phyloP scores from a whole-genome alignment of 176 grass and related monocot species.

The Cenchrus fungigraminus region DNA sequence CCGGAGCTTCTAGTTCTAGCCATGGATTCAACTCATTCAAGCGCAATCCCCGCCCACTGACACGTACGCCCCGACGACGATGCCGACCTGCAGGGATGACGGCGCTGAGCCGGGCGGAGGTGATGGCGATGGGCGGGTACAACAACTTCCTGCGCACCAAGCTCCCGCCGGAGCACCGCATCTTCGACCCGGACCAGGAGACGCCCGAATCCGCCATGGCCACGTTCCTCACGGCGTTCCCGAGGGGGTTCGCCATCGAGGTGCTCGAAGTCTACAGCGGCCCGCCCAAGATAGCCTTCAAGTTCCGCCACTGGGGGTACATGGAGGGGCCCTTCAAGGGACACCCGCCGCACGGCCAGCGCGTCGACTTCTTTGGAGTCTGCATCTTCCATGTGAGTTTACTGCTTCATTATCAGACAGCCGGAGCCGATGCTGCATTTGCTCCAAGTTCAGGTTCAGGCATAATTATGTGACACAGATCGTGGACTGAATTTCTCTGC shows the following conservation, averaged over 20 bases:
- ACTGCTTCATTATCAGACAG: not conserved
- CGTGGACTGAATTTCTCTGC: not conserved
- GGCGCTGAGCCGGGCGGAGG: slow-evolving; percentile 29
- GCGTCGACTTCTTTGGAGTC: slow-evolving; percentile 52
- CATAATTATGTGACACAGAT: no score
- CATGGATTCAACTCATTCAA: not conserved
- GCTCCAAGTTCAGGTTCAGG: not conserved
- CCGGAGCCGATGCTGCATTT: not conserved
- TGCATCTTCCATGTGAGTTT: slow-evolving; percentile 62
- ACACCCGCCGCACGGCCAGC: slow-evolving; percentile 54
- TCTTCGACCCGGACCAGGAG: slow-evolving; percentile 68
- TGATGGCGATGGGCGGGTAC: slow-evolving; percentile 62
- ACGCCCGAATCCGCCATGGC: slow-evolving; percentile 43
- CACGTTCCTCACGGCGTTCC: slow-evolving; percentile 60
- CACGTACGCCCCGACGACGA: not conserved
- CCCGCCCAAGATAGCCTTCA: slow-evolving; percentile 60
- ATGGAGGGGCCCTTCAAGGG: slow-evolving; percentile 80
- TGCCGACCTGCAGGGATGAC: slow-evolving; percentile 12
- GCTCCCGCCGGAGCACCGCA: slow-evolving; percentile 60
- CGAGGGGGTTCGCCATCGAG: slow-evolving; percentile 71
- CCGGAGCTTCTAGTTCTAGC: not conserved
- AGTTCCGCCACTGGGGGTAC: slow-evolving; percentile 85
- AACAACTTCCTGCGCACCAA: slow-evolving; percentile 64
- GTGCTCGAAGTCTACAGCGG: slow-evolving; percentile 69
- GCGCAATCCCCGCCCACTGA: no score